A percentile compares a stretch with the other conserved stretches of the same genome.
These are phyloP conservation scores for Debaryomyces singareniensis DNA, from an alignment of 1,139 yeast species.

Conservation along the genomic window DNA sequence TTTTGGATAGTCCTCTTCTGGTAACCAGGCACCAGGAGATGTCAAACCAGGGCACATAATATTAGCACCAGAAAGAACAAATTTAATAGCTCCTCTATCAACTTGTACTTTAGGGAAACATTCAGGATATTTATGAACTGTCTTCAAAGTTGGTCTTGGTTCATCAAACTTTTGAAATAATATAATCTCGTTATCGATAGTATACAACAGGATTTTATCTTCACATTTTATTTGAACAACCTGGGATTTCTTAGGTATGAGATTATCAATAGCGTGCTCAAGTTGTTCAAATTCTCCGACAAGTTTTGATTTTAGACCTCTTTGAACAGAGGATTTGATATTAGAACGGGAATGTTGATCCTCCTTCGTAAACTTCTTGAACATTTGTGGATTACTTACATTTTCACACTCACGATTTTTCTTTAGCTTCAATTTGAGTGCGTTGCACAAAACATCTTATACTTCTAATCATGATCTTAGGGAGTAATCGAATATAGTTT, in stretches of 20 bases:
- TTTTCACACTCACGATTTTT: no score
- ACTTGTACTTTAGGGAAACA: slow-evolving; percentile 85
- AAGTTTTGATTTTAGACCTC: slow-evolving; percentile 71
- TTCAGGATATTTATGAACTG: slow-evolving; percentile 78
- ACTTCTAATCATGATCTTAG: no score
- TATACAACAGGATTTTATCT: slow-evolving; percentile 76
- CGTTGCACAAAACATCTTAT: no score
- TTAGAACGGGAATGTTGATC: slow-evolving; percentile 88
- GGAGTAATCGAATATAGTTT: no score
- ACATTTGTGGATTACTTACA: no score
- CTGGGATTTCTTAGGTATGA: slow-evolving; percentile 90
- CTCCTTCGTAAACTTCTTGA: slow-evolving; percentile 72
- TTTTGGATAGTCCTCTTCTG: slow-evolving; percentile 59
- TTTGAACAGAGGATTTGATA: slow-evolving; percentile 86
- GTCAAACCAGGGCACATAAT: slow-evolving; percentile 98
- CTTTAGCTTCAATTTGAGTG: no score
- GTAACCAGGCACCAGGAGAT: slow-evolving; percentile 80
- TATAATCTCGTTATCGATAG: slow-evolving; percentile 67
- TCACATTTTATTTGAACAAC: slow-evolving; percentile 80
- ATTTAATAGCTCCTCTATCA: slow-evolving; percentile 95
- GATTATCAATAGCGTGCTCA: slow-evolving; percentile 70
- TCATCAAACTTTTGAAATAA: slow-evolving; percentile 84
- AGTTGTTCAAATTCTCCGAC: slow-evolving; percentile 66
- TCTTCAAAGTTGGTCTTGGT: slow-evolving; percentile 65
- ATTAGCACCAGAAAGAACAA: slow-evolving; percentile 89